Conservation (phyloP, 495 filamentous ascomycete species). For the Hamigera avellanea region DNA sequence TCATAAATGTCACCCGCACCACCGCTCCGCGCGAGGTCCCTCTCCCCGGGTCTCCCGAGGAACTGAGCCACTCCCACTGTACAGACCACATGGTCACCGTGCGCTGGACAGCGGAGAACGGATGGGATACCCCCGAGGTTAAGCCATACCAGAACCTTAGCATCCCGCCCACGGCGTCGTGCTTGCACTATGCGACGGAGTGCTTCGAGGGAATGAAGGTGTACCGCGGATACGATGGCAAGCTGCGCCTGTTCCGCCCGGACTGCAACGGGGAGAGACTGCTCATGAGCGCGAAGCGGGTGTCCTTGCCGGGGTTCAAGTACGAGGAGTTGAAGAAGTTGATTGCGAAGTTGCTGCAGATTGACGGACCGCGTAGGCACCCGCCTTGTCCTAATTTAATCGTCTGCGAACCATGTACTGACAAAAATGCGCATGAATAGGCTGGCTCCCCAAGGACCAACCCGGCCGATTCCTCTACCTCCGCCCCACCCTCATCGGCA, state of each 20-base stretch:
- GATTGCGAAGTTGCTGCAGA: slow-evolving; percentile 52
- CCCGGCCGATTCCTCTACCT: slow-evolving; percentile 60
- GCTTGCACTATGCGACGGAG: slow-evolving; percentile 82
- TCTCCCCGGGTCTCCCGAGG: slow-evolving; percentile 39
- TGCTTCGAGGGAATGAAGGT: slow-evolving; percentile 89
- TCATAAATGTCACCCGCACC: slow-evolving; percentile 56
- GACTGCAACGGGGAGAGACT: slow-evolving; percentile 67
- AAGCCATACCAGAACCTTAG: slow-evolving; percentile 69
- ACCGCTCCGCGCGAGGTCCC: slow-evolving; percentile 59
- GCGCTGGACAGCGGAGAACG: slow-evolving; percentile 50
- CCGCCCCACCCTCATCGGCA: slow-evolving; percentile 78
- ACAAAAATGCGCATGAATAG: slow-evolving; percentile 6
- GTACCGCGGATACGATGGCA: slow-evolving; percentile 73
- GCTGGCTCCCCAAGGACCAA: slow-evolving; percentile 66
- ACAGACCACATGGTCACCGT: slow-evolving; percentile 87
- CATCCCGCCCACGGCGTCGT: slow-evolving; percentile 75
- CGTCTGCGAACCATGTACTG: no score
- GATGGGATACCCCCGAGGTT: slow-evolving; percentile 71
- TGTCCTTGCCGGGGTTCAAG: slow-evolving; percentile 67
- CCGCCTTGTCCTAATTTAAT: no score
- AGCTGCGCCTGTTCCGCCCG: slow-evolving; percentile 77
- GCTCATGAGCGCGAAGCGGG: slow-evolving; percentile 54
- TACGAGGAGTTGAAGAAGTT: slow-evolving; percentile 61
- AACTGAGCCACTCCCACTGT: slow-evolving; percentile 45
- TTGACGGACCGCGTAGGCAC: slow-evolving; percentile 30